Evolutionary conservation across 805 yeast species (phyloP).

Genomic region (Sungouiella thailandica): DNA sequence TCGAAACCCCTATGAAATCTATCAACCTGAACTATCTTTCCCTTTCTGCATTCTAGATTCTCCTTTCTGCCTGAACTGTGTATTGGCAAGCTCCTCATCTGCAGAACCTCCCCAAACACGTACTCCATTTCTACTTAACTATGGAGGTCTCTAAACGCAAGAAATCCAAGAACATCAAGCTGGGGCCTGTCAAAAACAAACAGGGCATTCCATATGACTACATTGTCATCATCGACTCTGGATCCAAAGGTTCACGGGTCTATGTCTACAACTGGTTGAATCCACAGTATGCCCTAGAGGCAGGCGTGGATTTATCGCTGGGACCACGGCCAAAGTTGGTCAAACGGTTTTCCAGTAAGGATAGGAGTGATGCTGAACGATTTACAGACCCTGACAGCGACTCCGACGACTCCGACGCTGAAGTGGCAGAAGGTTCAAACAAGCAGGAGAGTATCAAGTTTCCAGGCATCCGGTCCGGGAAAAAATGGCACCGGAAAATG

Average conservation of each 20-base stretch:
- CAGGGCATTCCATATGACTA: slow-evolving; percentile 53
- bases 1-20: too few relatives aligned
- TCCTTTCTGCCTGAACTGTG: too few relatives aligned
- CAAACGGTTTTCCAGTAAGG: background rate
- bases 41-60: too few relatives aligned
- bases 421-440: slow-evolving; percentile 2
- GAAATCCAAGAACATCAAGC: slow-evolving; percentile 7
- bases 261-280: slow-evolving; percentile 54
- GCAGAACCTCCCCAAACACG: too few relatives aligned
- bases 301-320: slow-evolving; percentile 13
- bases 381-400: slow-evolving; percentile 7
- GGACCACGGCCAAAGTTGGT: slow-evolving; percentile 5
- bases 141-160: too few relatives aligned
- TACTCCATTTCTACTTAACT: too few relatives aligned
- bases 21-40: too few relatives aligned
- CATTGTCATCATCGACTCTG: slow-evolving; percentile 59
- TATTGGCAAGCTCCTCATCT: too few relatives aligned
- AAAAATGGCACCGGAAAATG: slow-evolving; percentile 47
- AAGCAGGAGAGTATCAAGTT: slow-evolving; percentile 4
- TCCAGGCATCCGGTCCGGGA: slow-evolving; percentile 30
- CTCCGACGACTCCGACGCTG: slow-evolving; percentile 5
- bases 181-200: slow-evolving; percentile 34
- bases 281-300: slow-evolving; percentile 25
- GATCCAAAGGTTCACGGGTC: slow-evolving; percentile 62
- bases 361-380: too few relatives aligned